Base-by-base conservation (phyloP, 2,329 filamentous ascomycete species). In the Plectosphaerella cucumerina region DNA sequence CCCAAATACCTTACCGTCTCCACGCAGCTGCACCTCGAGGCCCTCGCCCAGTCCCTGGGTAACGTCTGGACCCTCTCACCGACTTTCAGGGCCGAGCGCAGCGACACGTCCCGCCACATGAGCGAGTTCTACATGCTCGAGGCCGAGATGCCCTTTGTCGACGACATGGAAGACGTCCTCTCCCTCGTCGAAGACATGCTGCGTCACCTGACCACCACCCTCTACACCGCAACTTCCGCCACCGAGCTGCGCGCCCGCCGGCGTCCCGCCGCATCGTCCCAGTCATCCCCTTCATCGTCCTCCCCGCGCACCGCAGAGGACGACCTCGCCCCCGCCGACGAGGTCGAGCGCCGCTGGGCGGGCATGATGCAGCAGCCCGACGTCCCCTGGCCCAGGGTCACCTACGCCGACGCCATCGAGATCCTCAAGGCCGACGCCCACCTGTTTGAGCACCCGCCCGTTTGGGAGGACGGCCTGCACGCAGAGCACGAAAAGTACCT, bases 41-140 rank as follows among this genome's bases (percentile, higher is more conserved):
- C 94, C 4, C 80, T 97, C 51, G 86, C 92, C 0, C 91, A 96
- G 61, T 86, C 92, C 18, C 79, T 97, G 26, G 90, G 90, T 37
- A 90, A 88, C 60, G 94, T 97, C 8, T 99, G 94, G 92, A 89
- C 92, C 1, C 72, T 99, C 11, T 94, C 92, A 5, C 94, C 94
- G 3, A 95, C 91, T 0, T 99, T 99, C 65, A 84, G 94, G 35
- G 94, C 94, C 4, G 94, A 97, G 68, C 86, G 85, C 64, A 97
- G 91, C 69, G 92, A 97, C 63, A 97, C 94, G 0, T 86, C 91
- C 6, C 85, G 94, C 23, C 94, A 99, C 70, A 76, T 99, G 54
- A 96, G 90, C 72, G 94, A 99, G 65, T 97, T 99, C 63, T 97
- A 97, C 71, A 97, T 99, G 94, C 81, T 99, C 3, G 94, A 99